Evolutionary conservation across 495 filamentous ascomycete genomes (phyloP), one percentile per base, ranked within the genome.

Genomic region (Talaromyces liani): DNA sequence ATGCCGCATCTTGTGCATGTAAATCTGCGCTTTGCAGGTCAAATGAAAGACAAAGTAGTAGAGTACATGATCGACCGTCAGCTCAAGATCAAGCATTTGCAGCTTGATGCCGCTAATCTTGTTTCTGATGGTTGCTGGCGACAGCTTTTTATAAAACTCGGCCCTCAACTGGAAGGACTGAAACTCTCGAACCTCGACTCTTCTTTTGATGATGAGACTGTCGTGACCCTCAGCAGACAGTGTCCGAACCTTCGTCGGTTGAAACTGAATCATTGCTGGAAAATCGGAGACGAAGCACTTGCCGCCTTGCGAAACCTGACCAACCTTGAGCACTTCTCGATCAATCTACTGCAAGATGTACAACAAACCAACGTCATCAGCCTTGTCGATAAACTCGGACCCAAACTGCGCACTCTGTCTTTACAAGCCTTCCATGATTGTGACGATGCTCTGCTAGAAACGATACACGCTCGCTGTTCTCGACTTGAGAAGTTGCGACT

Each of bases 1-100:
- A 83, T 88, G 60, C 86, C 91, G 4, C 79, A 74, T 14, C 75
- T 95, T 36, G 84, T 83, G 60, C 80, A 82, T 55, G 75, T 97
- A 36, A 87, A 89, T 62, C 77, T 94, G 53, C 84, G 85, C 45
- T 91, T 93, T 69, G 90, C 85, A n/a, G 87, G 91, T 36, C 91
- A 94, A 67, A 87, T 96, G 81, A 95, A 94, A 71, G 89, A 96
- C 68, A 71, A 77, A 12, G 87, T 91, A 27, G 79, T 96, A 69
- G 81, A 93, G 20, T 95, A 91, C 72, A 84, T 96, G 68, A 76
- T 90, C 4, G 86, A 87, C 61, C 86, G 89, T 24, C 74, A 88
- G 47, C 76, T 87, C 45, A 67, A 82, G 9, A 79, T 96, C 53
- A 81, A 75, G 78, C 64, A 84, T 69, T 63, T 86, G 77, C 74